phyloP scores from a whole-genome alignment of 2,329 filamentous ascomycete species.

The Pestalotiopsis sp. region DNA sequence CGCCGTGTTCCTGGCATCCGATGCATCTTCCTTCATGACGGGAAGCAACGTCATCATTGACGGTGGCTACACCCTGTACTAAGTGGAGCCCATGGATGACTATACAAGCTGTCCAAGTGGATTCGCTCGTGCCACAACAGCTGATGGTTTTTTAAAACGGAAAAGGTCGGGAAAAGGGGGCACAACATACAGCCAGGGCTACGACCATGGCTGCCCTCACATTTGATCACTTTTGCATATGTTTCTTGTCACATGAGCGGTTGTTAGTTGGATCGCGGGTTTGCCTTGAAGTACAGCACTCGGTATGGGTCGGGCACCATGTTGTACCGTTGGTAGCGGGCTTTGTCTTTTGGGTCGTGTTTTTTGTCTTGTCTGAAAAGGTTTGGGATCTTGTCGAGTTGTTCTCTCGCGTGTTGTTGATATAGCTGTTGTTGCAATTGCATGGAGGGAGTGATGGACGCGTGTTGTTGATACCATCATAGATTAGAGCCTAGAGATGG shows the following conservation, averaged over 20 bases:
- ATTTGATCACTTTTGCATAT: background rate
- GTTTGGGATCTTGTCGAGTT: background rate
- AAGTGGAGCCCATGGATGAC: slow-evolving; percentile 25
- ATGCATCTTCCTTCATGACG: slow-evolving; percentile 77
- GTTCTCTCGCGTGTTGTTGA: background rate
- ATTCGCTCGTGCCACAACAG: background rate
- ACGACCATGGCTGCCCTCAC: background rate
- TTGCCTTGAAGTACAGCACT: background rate
- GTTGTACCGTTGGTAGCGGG: background rate
- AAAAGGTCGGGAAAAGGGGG: too few species aligned
- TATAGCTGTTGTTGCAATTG: background rate
- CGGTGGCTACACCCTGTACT: slow-evolving; percentile 69
- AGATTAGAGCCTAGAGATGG: slow-evolving; percentile 13
- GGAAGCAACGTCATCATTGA: slow-evolving; percentile 74
- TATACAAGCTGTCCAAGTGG: background rate
- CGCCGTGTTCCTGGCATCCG: slow-evolving; percentile 75
- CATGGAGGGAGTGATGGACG: slow-evolving; percentile 9
- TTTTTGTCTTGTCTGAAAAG: background rate
- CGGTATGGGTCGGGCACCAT: background rate
- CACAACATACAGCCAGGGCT: background rate
- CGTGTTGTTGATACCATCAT: slow-evolving; percentile 24
- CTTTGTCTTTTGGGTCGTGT: background rate
- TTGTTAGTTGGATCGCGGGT: background rate
- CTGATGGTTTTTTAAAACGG: background rate
- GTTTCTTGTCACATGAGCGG: background rate